Evolutionary conservation across 1,284 basidiomycete genomes (phyloP), one percentile per base, ranked within the genome.

Genomic region (Fomitopsis betulina): DNA sequence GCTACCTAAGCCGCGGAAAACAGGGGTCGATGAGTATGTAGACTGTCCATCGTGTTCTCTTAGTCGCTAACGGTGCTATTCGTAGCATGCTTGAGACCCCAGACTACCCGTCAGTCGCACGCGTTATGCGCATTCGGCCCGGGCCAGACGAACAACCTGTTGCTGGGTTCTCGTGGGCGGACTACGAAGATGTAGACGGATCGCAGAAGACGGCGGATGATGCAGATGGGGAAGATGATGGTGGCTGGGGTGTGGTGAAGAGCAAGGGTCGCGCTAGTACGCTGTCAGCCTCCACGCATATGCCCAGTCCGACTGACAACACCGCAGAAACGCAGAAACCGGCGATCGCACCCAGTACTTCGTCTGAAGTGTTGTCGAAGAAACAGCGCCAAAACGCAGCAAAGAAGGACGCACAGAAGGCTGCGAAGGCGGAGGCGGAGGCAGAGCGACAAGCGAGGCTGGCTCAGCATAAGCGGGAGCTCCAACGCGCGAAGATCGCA

Each of bases 161-260:
- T 4, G 71, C 76, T 12, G 87, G 87, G 0, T 88, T 86, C 70
- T 82, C 86, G 0, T 89, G 86, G 87, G 84, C 73, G 0, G 87
- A 90, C 72, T 90, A 90, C 65, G 89, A 90, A 58, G 85, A 89
- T 57, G 82, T 84, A 21, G 77, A 80, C 54, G 75, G 76, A 42
- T 73, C 73, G 3, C 70, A 75, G 12, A 60, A 65, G 33, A 74
- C 72, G 6, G 79, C 75, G 33, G 79, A 82, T 55, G 83, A 85
- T 58, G 81, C 79, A 5, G 84, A 81, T 61, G 82, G 76, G 10
- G 83, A 84, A 62, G 82, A 80, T 54, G 82, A 84, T 58, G 79
- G 77, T 1, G 80, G 79, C 8, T 91, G 89, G 90, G 87, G 84
- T 25, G 82, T 91, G 33, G 89, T 92, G 61, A 82, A 78, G 70